Evolutionary conservation across 177 flowering plant species (phyloP).

Genomic region (Vitis hybrid): DNA sequence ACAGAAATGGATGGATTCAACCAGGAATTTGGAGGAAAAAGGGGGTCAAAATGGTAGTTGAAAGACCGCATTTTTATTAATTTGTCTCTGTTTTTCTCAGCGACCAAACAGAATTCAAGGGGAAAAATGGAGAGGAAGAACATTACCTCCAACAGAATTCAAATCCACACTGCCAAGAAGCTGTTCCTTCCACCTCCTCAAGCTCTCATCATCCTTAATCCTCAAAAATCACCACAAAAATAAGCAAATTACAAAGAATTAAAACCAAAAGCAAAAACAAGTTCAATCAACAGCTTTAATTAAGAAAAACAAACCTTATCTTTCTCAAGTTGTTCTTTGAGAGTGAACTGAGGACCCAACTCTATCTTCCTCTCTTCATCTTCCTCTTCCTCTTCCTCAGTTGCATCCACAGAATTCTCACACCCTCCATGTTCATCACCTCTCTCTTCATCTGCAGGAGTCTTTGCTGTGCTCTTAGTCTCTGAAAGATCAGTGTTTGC

Average conservation of each 20-base stretch:
- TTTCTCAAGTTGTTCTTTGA: constrained; percentile 61
- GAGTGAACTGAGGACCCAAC: constrained; percentile 58
- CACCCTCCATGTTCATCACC: constrained; percentile 32
- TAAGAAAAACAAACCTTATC: constrained; percentile 44
- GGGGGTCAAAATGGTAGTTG: not conserved
- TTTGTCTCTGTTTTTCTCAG: constrained; percentile 4
- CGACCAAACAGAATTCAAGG: not conserved
- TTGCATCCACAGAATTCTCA: constrained; percentile 39
- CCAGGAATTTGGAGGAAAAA: not conserved
- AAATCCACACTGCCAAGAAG: constrained; percentile 75
- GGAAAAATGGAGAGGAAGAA: not conserved
- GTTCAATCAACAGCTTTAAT: not conserved
- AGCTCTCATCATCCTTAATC: constrained; percentile 74
- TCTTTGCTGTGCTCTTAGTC: not conserved
- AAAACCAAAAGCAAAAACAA: not conserved
- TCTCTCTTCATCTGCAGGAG: constrained; percentile 12
- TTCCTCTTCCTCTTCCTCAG: constrained; percentile 50
- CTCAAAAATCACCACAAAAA: constrained; percentile 12
- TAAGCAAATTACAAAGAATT: not conserved
- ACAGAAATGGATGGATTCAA: not conserved
- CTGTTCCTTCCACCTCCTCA: constrained; percentile 86
- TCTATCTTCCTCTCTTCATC: constrained; percentile 45
- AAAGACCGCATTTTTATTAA: too few species aligned
- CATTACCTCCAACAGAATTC: constrained; percentile 61
- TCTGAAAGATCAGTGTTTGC: constrained; percentile 16